These are phyloP conservation scores for Penicillium samsonianum DNA, from an alignment of 495 filamentous ascomycete genomes.

Conservation along the genomic window DNA sequence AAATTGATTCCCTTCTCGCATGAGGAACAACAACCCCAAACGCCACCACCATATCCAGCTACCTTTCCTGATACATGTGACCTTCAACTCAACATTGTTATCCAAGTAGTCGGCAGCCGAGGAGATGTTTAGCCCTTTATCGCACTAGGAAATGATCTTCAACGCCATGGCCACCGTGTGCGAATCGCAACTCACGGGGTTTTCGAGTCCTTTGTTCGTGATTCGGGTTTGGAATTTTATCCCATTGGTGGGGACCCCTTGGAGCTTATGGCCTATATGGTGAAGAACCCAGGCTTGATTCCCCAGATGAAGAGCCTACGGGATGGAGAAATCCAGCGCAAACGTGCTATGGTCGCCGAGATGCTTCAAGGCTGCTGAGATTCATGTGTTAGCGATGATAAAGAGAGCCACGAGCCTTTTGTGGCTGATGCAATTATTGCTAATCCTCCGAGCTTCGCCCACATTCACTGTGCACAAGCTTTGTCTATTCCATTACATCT, in stretches of 20 bases:
- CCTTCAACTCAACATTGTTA: conserved; percentile 48
- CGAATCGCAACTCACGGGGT: conserved; percentile 60
- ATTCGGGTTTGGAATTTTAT: conserved; percentile 58
- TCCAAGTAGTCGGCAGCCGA: conserved; percentile 51
- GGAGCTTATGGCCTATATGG: conserved; percentile 59
- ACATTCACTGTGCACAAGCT: conserved; percentile 59
- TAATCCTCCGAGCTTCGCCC: conserved; percentile 61
- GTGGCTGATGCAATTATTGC: conserved; percentile 64
- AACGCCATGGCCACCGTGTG: conserved; percentile 49
- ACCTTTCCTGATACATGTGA: too few species aligned
- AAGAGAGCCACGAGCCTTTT: conserved; percentile 53
- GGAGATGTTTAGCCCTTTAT: conserved; percentile 54
- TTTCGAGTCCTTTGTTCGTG: conserved; percentile 56
- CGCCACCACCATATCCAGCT: too few species aligned
- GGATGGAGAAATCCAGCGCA: conserved; percentile 41
- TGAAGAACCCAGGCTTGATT: conserved; percentile 51
- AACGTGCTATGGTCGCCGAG: conserved; percentile 46
- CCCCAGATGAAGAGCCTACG: conserved; percentile 42
- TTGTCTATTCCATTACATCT: conserved; percentile 59
- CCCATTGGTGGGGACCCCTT: conserved; percentile 61
- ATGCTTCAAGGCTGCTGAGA: conserved; percentile 62
- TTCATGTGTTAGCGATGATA: conserved; percentile 55
- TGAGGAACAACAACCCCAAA: too few species aligned
- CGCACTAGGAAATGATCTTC: conserved; percentile 48
- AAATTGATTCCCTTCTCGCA: too few species aligned